phyloP scores from a whole-genome alignment of 106 monocot species.

The Apostasia ramifera region DNA sequence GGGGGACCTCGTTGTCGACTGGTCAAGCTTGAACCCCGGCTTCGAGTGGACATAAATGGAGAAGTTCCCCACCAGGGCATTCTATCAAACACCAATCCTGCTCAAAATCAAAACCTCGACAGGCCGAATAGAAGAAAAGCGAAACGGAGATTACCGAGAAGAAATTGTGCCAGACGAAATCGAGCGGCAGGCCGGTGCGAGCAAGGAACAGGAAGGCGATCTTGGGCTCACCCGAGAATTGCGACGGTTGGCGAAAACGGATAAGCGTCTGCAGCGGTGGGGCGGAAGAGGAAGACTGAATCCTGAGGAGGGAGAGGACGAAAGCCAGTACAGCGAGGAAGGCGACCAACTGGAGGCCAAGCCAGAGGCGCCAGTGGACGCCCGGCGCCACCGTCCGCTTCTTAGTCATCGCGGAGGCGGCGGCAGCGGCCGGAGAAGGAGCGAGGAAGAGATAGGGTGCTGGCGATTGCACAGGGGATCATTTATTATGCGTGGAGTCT shows the following conservation, averaged over 20 bases:
- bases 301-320: slow-evolving; percentile 24
- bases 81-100: slow-evolving; percentile 34
- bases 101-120: background rate
- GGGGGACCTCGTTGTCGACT: slow-evolving; percentile 50
- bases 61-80: slow-evolving; percentile 43
- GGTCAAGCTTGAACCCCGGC: slow-evolving; percentile 67
- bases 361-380: slow-evolving; percentile 17
- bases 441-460: background rate
- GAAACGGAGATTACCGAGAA: slow-evolving; percentile 32
- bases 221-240: slow-evolving; percentile 46
- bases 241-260: background rate
- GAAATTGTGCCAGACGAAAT: slow-evolving; percentile 89
- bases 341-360: slow-evolving; percentile 26
- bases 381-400: background rate
- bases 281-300: slow-evolving; percentile 13
- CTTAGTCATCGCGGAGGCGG: slow-evolving; percentile 1
- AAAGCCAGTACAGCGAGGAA: slow-evolving; percentile 27
- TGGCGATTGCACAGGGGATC: background rate
- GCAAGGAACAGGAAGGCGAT: slow-evolving; percentile 88
- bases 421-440: background rate
- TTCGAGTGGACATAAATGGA: slow-evolving; percentile 82
- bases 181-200: slow-evolving; percentile 59
- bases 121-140: background rate
- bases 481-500: background rate
- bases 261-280: background rate